Evolutionary conservation across 768 basidiomycete genomes (phyloP), one percentile per base, ranked within the genome.

Genomic region (Termitomyces sp.): DNA sequence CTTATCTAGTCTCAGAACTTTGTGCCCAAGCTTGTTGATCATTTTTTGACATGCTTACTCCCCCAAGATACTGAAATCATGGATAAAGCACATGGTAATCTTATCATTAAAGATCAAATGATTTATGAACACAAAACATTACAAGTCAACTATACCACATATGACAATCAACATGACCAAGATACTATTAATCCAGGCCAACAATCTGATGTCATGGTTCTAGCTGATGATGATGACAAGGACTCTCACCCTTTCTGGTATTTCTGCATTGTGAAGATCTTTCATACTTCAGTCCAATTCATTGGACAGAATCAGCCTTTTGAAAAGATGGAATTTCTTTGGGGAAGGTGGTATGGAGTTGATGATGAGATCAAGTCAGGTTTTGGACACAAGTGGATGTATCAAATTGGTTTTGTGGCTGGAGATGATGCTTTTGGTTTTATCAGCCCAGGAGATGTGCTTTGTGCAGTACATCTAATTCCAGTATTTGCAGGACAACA

Each of bases 101-200:
- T 72, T 0, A 58, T 59, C 8, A 63, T 72, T 31, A 12, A 37
- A 17, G 45, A 66, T 29, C 48, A 62, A 27, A 40, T 49, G 11
- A 58, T 69, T 27, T 71, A 64, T 52, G 23, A 47, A 21, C 66
- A 70, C 52, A 60, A 55, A 40, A 60, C 63, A 3, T 48, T 60
- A 1, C 64, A 63, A 0, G 41, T 78, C 61, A 75, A 78, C 63
- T 77, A 75, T 58, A 77, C 73, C 0, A 73, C 74, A 0, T 80
- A 79, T 62, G 70, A 80, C 23, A 50, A 50, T 38, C 5, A 17
- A 19, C 7, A n/a, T 17, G 62, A 63, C 5, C 72, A 77, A 61
- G 76, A 79, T 10, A 32, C 68, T 1, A 63, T 82, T 51, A 76
- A 78, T 49, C 52, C 58, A 1, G 70, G 66, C 0, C 16, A 16